Conservation (phyloP, 257 asterid genomes). For the Prunella vulgaris region DNA sequence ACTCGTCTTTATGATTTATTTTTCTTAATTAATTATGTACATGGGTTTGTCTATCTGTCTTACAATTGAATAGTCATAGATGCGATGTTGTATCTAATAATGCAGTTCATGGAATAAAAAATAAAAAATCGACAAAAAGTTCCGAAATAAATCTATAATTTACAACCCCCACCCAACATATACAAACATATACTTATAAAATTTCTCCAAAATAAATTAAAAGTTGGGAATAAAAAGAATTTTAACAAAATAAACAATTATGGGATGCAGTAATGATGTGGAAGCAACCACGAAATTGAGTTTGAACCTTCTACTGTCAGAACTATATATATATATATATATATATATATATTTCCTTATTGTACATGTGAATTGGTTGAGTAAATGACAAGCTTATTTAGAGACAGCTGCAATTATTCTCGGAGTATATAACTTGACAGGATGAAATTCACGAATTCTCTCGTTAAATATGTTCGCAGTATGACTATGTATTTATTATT, state of each 20-base stretch:
- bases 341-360: not conserved
- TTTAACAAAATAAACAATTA: not conserved
- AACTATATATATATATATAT: no score
- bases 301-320: not conserved
- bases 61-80: not conserved
- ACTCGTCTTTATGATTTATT: no score
- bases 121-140: not conserved
- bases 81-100: not conserved
- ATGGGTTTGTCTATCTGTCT: slow-evolving; percentile 22
- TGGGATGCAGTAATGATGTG: not conserved
- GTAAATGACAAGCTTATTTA: slow-evolving; percentile 6
- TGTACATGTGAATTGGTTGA: slow-evolving; percentile 20
- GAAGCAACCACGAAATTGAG: slow-evolving; percentile 13
- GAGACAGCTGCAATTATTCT: slow-evolving; percentile 4
- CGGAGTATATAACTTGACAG: not conserved
- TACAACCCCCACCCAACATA: no score
- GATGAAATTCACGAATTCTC: no score
- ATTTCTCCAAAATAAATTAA: no score
- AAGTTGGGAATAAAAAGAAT: not conserved
- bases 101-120: not conserved
- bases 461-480: no score
- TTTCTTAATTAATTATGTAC: not conserved
- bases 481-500: no score
- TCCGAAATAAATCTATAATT: not conserved
- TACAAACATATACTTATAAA: no score